Evolutionary conservation across 139 green algal genomes (phyloP), one percentile per base, ranked within the genome.

Genomic region (Coelastrella sp.): DNA sequence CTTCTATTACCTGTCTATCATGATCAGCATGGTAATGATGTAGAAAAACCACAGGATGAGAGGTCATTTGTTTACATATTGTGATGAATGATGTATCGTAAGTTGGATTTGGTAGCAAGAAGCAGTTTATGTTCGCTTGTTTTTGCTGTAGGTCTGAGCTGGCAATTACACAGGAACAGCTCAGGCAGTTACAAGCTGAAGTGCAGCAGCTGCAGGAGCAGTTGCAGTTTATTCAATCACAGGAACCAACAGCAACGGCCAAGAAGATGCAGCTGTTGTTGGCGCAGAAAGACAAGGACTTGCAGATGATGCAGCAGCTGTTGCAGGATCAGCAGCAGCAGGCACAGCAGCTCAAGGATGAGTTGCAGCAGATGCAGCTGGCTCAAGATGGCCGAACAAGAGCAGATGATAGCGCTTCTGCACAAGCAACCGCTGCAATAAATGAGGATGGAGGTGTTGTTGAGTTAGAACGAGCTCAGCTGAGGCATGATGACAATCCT

Each of bases 261-360:
- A 27, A 17, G 5, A 64, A 45, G 72, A 43, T 80, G 45, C 45
- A 80, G 25, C 30, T 30, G 3, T 53, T 80, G 30, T 48, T 80
- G 15, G n/a, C 66, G 48, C 72, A 80, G 72, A 80, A 80, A 34
- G 72, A 82, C 35, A 71, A 43, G 53, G 75, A 82, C 35, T 23
- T 82, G 2, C 75, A 53, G 35, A 51, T 8, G n/a, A 51, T 82
- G 23, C 75, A 82, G 75, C 75, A 82, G 75, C 51, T 34, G 75
- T 53, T 82, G 53, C 51, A 27, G 9, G 34, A 71, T 23, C 3
- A 69, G 51, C 21, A 17, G 21, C 35, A 51, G 53, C 51, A 82
- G 75, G 9, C 40, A 41, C 53, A 82, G 35, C 21, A 69, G 5
- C 35, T 82, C 23, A 81, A 51, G 23, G 43, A 48, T 43, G 11